Percentiles rank a stretch among this genome's conserved stretches.
These are phyloP conservation scores for Termitomyces sp. DNA, from an alignment of 768 basidiomycete genomes.

Conservation along the genomic window DNA sequence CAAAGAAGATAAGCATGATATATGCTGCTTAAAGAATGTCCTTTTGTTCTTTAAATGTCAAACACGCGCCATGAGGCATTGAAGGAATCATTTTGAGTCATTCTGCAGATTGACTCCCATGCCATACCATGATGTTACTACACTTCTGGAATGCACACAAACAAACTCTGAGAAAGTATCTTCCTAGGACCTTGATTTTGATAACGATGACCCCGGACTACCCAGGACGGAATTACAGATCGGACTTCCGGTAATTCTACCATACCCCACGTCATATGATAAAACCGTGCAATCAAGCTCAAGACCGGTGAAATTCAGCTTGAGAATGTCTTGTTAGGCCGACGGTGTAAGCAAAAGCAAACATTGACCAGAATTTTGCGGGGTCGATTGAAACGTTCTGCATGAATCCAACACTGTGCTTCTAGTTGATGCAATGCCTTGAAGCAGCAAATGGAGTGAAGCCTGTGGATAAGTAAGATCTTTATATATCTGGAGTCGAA, in stretches of 20 bases:
- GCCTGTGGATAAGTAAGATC: no score
- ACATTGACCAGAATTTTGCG: not conserved
- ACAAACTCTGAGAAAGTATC: not conserved
- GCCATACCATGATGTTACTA: not conserved
- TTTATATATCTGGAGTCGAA: not conserved
- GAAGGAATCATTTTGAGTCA: not conserved
- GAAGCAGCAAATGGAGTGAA: no score
- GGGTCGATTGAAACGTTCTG: not conserved
- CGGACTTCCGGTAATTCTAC: no score
- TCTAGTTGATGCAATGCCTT: not conserved
- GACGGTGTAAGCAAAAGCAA: not conserved
- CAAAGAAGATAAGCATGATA: not conserved
- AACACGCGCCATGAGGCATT: not conserved
- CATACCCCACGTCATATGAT: not conserved
- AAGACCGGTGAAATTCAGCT: not conserved
- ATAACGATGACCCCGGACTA: not conserved
- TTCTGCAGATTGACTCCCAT: not conserved
- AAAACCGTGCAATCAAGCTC: not conserved
- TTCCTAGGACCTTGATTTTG: not conserved
- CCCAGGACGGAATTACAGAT: not conserved
- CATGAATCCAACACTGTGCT: not conserved
- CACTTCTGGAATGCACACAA: not conserved
- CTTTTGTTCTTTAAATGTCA: not conserved
- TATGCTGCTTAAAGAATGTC: not conserved
- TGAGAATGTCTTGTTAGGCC: not conserved